Conservation (phyloP, 2,329 filamentous ascomycete genomes). For the Penicillium sp. region DNA sequence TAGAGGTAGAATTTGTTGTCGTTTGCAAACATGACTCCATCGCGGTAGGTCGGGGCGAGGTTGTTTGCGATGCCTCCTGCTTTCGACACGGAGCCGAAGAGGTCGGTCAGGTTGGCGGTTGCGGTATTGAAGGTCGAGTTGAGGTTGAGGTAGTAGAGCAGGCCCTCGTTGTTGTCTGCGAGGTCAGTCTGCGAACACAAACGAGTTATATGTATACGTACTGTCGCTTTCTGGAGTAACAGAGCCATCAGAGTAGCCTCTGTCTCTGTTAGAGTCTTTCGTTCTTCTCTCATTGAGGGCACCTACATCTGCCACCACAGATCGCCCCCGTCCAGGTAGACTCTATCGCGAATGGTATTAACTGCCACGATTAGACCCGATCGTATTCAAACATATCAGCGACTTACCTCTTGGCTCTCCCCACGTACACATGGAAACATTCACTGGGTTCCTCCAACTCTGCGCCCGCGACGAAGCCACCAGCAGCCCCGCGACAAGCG, state of each 20-base stretch:
- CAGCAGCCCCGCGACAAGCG: constrained; percentile 10
- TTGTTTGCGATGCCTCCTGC: constrained; percentile 55
- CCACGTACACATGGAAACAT: constrained; percentile 67
- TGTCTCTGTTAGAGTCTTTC: background rate
- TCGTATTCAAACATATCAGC: background rate
- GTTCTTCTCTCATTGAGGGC: background rate
- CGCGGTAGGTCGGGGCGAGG: constrained; percentile 60
- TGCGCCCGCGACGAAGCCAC: constrained; percentile 34
- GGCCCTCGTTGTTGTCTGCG: constrained; percentile 55
- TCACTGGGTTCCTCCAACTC: constrained; percentile 58
- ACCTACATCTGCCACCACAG: constrained; percentile 57
- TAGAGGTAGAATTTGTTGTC: constrained; percentile 67
- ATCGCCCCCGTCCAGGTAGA: constrained; percentile 69
- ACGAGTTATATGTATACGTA: background rate
- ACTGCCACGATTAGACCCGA: constrained; percentile 44
- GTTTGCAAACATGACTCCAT: constrained; percentile 70
- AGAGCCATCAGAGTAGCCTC: background rate
- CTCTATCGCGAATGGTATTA: constrained; percentile 63
- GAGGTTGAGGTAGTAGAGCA: constrained; percentile 64
- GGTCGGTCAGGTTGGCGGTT: constrained; percentile 57
- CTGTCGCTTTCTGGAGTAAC: background rate
- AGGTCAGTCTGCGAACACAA: background rate
- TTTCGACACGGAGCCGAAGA: constrained; percentile 58
- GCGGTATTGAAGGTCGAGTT: constrained; percentile 59
- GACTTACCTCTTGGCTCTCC: constrained; percentile 42